Base-by-base conservation (phyloP, 257 asterid species). In the Capsicum chinense region DNA sequence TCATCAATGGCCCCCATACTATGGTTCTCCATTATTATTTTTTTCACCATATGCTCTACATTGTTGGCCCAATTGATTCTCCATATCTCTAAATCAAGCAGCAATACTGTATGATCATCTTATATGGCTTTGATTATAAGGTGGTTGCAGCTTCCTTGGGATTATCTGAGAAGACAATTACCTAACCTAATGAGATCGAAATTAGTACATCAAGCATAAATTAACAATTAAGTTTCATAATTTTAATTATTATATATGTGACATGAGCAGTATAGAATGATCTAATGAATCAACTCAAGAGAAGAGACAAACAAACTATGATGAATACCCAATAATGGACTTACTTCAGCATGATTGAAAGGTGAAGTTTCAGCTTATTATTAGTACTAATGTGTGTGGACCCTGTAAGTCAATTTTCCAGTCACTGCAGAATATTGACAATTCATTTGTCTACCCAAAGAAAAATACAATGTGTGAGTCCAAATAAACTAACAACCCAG, bases 291-390 rank as follows among this genome's bases (percentile, higher is more conserved):
- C 80, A 74, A 44, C 52, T 85, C 15, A 85, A 76, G 76, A 83
- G 88, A 86, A 76, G 76, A 83, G 88, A 86, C 92, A 83, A 83
- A 89, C n/a, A 86, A 71, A 80, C 50, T 15, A 42, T 70, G 57
- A 44, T 56, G 82, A 84, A 67, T 66, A 44, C 57, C 21, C 62
- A 63, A 68, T 68, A 15, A 50, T 19, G 83, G 57, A 68, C 47
- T 37, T 3, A 50, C 21, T 52, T 52, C 8, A 21, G 9, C 47
- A 76, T 76, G 63, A 52, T 76, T 76, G 81, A 85, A 66, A 64
- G 58, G 67, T 56, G 0, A 71, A 59, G 80, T 52, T 62, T 85
- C 73, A 62, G 84, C 79, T 84, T 44, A 47, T 83, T 35, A 56
- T 56, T 56, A 44, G 83, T 74, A 80, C 54, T 44, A 44, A 7